Base-by-base conservation (phyloP, 345 rosid genomes). In the Geranium rotundifolium region DNA sequence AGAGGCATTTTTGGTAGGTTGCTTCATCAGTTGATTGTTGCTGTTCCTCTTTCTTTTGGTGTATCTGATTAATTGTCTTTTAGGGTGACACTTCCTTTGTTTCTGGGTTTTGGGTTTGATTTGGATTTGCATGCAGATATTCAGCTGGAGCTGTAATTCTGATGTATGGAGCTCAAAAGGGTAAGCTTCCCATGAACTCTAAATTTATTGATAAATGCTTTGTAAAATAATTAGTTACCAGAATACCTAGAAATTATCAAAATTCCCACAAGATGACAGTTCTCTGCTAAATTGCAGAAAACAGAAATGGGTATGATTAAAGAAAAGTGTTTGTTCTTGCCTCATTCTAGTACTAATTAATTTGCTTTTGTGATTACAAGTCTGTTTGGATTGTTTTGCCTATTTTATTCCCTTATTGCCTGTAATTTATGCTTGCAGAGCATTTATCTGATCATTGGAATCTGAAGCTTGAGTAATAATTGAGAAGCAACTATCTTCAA, bases 401-500 rank as follows among this genome's bases (percentile, higher is more conserved):
- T 34, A 34, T 34, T 34, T 34, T 34, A 17, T 59, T 65, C 19
- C 64, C 27, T 18, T 20, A 17, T n/a, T 62, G 46, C n/a, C 61
- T 17, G 20, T 69, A 34, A 34, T 34, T 34, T 23, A 5, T 34
- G 41, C 56, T 67, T 70, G 77, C 74, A 66, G 77, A 66, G 58
- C 7, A 61, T 72, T 29, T 39, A 34, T 61, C 12, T 37, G 27
- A 20, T 4, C 58, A 63, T 64, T 41, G 60, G 58, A 57, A 60
- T 17, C 34, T 57, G 54, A 52, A 59, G 41, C 54, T 65, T 73
- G 52, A n/a, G 54, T 54, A 31, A 57, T 29, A 23, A 23, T 23
- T 61, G 23, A 52, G 60, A 62, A 65, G 58, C 57, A 39, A 39
- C 67, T 57, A 18, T 10, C 63, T 4, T 55, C 29, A 60, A 29